Evolutionary conservation across 305 asterid genomes (phyloP).

Genomic region (Fraxinus velutina): DNA sequence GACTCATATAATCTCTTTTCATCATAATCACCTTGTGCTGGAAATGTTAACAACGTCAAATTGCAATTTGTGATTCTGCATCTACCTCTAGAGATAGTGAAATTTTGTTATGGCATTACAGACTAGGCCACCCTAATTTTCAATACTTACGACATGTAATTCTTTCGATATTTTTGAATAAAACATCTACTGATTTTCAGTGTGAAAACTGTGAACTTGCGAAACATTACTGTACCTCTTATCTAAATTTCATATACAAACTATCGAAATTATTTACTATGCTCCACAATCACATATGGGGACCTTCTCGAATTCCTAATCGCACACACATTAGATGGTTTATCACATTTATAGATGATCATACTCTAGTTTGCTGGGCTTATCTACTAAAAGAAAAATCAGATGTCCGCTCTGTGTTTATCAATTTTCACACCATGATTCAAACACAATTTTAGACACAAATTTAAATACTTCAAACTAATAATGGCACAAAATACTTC

Average conservation of each 20-base stretch:
- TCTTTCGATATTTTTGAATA: background rate
- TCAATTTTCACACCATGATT: background rate
- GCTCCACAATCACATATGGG: background rate
- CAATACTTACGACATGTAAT: background rate
- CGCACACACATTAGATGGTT: background rate
- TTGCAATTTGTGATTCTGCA: background rate
- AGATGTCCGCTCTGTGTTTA: background rate
- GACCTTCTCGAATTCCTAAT: background rate
- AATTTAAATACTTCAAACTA: background rate
- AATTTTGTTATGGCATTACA: background rate
- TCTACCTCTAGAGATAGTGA: no score
- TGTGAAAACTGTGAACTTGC: no score
- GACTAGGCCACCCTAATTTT: background rate
- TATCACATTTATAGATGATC: background rate
- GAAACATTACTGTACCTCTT: background rate
- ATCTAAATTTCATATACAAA: background rate
- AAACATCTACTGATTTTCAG: background rate
- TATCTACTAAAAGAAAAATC: background rate
- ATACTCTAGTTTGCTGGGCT: background rate
- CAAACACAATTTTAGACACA: background rate
- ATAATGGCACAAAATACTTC: background rate
- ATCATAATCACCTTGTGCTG: background rate
- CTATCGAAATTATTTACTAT: no score
- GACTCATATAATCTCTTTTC: background rate
- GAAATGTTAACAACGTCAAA: background rate